Evolutionary conservation across 2,329 filamentous ascomycete genomes (phyloP).

Genomic region (Cladophialophora carrionii): DNA sequence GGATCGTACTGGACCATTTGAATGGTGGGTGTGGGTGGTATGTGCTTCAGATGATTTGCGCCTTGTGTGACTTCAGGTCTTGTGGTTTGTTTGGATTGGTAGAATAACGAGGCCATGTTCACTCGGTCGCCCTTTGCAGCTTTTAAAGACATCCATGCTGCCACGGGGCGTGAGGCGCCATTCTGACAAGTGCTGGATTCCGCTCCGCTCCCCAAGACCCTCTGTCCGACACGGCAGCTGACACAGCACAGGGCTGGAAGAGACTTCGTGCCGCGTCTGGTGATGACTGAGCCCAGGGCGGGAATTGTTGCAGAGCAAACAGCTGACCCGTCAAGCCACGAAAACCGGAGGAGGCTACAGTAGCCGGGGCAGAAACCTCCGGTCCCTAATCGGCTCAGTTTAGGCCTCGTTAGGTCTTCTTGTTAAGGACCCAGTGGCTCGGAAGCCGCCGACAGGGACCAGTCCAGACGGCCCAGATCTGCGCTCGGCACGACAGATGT

Average conservation of each 20-base stretch:
- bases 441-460: conserved; percentile 11
- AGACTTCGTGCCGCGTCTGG: conserved; percentile 9
- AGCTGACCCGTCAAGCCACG: conserved; percentile 12
- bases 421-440: neutral
- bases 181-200: conserved; percentile 12
- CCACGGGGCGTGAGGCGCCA: neutral
- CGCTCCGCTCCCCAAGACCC: conserved; percentile 23
- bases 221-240: neutral
- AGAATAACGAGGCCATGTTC: conserved; percentile 8
- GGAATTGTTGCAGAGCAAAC: conserved; percentile 3
- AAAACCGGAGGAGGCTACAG: neutral
- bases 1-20: conserved; percentile 33
- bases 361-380: neutral
- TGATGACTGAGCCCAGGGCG: conserved; percentile 9
- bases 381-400: neutral
- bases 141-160: conserved; percentile 24
- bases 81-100: conserved; percentile 26
- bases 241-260: conserved; percentile 5
- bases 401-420: conserved; percentile 1
- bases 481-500: conserved; percentile 9
- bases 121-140: conserved; percentile 1
- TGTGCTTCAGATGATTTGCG: conserved; percentile 9
- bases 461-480: neutral
- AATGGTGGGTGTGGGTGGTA: neutral
- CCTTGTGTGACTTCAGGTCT: conserved; percentile 15